Percentiles rank a stretch among this genome's conserved stretches.
Evolutionary conservation across 805 yeast genomes (phyloP).

Genomic region (Wickerhamomyces bovis): DNA sequence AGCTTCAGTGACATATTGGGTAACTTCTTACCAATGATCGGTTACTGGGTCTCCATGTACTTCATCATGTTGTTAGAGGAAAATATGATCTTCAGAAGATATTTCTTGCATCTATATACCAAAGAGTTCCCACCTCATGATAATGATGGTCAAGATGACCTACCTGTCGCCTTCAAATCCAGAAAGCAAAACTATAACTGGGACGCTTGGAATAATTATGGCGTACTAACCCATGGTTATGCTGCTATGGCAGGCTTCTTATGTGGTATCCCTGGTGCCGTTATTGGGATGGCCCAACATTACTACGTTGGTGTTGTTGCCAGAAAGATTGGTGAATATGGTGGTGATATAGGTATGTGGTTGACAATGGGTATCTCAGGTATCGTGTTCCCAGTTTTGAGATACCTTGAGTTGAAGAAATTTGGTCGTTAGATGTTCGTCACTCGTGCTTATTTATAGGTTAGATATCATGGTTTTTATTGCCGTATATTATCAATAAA

Average conservation of each 20-base stretch:
- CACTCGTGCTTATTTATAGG: not conserved
- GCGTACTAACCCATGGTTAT: slow-evolving; percentile 56
- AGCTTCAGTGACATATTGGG: slow-evolving; percentile 68
- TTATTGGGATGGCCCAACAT: slow-evolving; percentile 82
- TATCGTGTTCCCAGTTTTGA: slow-evolving; percentile 52
- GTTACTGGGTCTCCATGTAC: slow-evolving; percentile 86
- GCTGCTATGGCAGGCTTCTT: slow-evolving; percentile 66
- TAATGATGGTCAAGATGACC: slow-evolving; percentile 1
- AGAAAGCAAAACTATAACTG: slow-evolving; percentile 56
- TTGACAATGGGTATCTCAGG: slow-evolving; percentile 67
- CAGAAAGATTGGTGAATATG: slow-evolving; percentile 50
- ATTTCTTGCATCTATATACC: slow-evolving; percentile 36
- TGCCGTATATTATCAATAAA: slow-evolving; percentile 1
- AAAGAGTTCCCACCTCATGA: slow-evolving; percentile 33
- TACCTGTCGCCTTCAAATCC: slow-evolving; percentile 14
- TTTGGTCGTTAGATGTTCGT: slow-evolving; percentile 36
- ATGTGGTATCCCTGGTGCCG: slow-evolving; percentile 75
- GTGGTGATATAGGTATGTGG: slow-evolving; percentile 84
- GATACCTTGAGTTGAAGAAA: slow-evolving; percentile 57
- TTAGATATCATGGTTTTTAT: not conserved
- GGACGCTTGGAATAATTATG: slow-evolving; percentile 62
- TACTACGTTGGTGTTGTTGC: slow-evolving; percentile 81
- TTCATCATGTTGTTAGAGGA: slow-evolving; percentile 67
- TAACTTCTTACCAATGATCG: slow-evolving; percentile 85
- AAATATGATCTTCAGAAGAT: slow-evolving; percentile 58